A percentile compares a stretch with the other conserved stretches of the same genome.
Conservation (phyloP, 495 filamentous ascomycete genomes). For the Endocarpon pusillum region DNA sequence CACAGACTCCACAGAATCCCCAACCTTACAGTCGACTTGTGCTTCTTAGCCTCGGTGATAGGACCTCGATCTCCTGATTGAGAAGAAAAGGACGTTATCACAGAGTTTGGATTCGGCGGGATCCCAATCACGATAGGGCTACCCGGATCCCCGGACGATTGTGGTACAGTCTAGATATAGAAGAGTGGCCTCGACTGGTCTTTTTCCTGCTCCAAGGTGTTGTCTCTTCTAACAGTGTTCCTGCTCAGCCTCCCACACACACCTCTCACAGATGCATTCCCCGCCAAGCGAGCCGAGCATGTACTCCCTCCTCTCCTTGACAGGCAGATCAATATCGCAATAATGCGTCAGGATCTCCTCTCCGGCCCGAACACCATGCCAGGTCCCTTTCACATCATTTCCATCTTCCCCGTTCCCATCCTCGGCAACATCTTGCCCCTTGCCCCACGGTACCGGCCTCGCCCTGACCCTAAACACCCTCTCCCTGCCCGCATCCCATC, state of each 20-base stretch:
- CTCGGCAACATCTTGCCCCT: constrained; percentile 12
- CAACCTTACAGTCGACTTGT: too few species aligned
- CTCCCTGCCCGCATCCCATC: constrained; percentile 74
- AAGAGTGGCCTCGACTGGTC: too few species aligned
- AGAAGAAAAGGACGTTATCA: too few species aligned
- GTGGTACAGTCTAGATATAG: too few species aligned
- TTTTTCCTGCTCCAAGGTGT: too few species aligned
- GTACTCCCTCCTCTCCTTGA: constrained; percentile 75
- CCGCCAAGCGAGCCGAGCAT: constrained; percentile 71
- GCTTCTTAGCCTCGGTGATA: too few species aligned
- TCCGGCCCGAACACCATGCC: constrained; percentile 48
- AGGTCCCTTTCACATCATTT: constrained; percentile 10
- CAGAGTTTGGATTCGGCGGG: too few species aligned
- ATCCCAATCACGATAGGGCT: too few species aligned
- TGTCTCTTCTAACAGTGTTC: too few species aligned
- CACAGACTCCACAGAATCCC: too few species aligned
- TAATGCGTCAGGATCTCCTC: constrained; percentile 88
- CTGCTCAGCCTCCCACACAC: constrained; percentile 54
- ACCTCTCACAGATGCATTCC: constrained; percentile 66
- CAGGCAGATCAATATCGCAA: constrained; percentile 66
- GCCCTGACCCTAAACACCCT: constrained; percentile 47
- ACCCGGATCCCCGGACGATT: too few species aligned
- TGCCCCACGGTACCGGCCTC: constrained; percentile 27
- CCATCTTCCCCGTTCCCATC: constrained; percentile 1
- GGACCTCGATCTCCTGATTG: too few species aligned